phyloP scores from a whole-genome alignment of 805 yeast genomes.

The Saccharomycopsis sp. region DNA sequence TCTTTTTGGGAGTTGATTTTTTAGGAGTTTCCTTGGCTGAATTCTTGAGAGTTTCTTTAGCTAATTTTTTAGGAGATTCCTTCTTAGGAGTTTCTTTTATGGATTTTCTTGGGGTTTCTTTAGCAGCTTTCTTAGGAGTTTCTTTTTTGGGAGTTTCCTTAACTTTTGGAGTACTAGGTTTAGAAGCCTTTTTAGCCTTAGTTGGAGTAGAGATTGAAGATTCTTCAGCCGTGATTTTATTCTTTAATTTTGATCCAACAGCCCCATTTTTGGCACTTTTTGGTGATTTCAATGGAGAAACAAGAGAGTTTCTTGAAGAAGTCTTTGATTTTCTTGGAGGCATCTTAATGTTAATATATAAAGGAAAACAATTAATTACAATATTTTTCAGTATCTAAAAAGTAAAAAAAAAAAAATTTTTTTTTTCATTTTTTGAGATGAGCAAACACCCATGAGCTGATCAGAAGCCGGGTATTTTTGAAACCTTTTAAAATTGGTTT shows the following conservation, averaged over 20 bases:
- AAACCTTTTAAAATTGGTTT: no score
- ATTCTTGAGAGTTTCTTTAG: slow-evolving; percentile 9
- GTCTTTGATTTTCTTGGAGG: slow-evolving; percentile 11
- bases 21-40: slow-evolving; percentile 4
- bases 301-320: slow-evolving; percentile 3
- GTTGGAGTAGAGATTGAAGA: background rate
- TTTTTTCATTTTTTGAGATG: no score
- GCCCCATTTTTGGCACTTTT: slow-evolving; percentile 1
- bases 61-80: slow-evolving; percentile 17
- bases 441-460: no score
- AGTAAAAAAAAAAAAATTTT: no score
- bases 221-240: background rate
- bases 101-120: slow-evolving; percentile 12
- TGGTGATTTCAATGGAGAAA: slow-evolving; percentile 13
- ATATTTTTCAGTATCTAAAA: no score
- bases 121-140: slow-evolving; percentile 2
- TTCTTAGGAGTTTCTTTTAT: slow-evolving; percentile 15
- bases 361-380: no score
- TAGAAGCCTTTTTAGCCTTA: background rate
- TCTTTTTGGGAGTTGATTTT: slow-evolving; percentile 7
- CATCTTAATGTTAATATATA: no score
- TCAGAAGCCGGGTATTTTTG: no score
- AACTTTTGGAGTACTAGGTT: background rate
- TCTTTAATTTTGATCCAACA: slow-evolving; percentile 1
- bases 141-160: slow-evolving; percentile 6